A percentile compares a stretch with the other conserved stretches of the same genome.
Conservation (phyloP, 2,329 filamentous ascomycete genomes). For the Colletotrichum karsti region DNA sequence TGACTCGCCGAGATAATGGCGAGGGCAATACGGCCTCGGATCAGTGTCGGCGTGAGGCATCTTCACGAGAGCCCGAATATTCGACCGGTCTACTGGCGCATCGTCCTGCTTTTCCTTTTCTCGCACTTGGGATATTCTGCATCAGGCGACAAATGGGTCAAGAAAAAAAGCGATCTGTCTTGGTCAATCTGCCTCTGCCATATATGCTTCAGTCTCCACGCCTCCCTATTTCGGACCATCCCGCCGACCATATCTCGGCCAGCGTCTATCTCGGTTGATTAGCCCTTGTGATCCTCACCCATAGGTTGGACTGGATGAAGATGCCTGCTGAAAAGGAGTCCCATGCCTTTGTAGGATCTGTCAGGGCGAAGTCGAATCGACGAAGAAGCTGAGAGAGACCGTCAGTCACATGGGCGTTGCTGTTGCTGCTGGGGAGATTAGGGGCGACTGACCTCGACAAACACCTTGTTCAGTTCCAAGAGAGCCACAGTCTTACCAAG, state of each 20-base stretch:
- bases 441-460: conserved; percentile 47
- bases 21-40: too few relatives aligned
- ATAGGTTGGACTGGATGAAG: conserved; percentile 42
- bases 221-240: neutral
- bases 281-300: conserved; percentile 35
- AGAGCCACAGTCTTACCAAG: conserved; percentile 54
- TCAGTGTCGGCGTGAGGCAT: neutral
- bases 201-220: conserved; percentile 3
- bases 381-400: conserved; percentile 38
- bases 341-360: conserved; percentile 41
- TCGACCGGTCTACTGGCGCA: neutral
- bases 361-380: conserved; percentile 41
- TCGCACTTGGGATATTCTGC: neutral
- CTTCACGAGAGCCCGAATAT: neutral
- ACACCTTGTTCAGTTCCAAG: conserved; percentile 53
- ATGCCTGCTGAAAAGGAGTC: conserved; percentile 41
- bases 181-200: conserved; percentile 2
- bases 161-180: neutral
- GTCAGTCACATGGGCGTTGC: neutral
- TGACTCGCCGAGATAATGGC: neutral
- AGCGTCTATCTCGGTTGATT: neutral
- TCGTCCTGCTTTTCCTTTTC: neutral
- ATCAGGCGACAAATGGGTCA: neutral
- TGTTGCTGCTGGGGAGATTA: neutral
- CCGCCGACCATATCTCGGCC: neutral